These are phyloP conservation scores for Fusarium sulawesiense DNA, from an alignment of 2,329 filamentous ascomycete genomes.

Conservation along the genomic window DNA sequence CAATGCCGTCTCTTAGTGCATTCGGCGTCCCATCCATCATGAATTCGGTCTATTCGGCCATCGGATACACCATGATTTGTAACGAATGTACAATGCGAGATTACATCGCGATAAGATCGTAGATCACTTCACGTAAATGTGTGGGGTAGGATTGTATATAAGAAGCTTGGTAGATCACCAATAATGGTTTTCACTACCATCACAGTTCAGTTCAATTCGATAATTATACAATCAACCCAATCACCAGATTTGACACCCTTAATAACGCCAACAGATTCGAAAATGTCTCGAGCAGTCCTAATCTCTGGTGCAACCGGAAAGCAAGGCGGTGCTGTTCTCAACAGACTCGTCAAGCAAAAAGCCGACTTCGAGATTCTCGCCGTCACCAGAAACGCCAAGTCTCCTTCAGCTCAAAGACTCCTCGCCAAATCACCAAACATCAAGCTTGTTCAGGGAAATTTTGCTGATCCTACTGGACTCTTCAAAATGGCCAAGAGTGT, in stretches of 20 bases:
- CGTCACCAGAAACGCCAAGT: conserved; percentile 68
- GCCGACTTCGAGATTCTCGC: conserved; percentile 65
- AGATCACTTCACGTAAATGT: fast-evolving
- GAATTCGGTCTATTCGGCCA: conserved; percentile 6
- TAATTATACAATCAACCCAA: background rate
- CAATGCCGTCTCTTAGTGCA: background rate
- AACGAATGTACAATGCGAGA: background rate
- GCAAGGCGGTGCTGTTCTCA: conserved; percentile 52
- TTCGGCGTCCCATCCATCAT: background rate
- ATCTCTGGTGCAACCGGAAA: conserved; percentile 54
- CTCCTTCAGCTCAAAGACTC: conserved; percentile 62
- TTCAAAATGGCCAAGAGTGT: conserved; percentile 52
- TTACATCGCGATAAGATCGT: background rate
- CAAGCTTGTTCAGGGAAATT: conserved; percentile 67
- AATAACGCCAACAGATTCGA: background rate
- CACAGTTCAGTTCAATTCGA: background rate
- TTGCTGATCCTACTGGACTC: conserved; percentile 62
- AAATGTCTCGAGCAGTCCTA: conserved; percentile 45
- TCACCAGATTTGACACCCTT: background rate
- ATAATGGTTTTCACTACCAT: background rate
- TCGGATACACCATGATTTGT: background rate
- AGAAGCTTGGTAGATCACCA: background rate
- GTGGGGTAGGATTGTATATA: background rate
- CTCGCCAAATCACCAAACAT: conserved; percentile 58
- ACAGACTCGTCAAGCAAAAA: conserved; percentile 46